Conservation (phyloP, 2,329 filamentous ascomycete genomes). For the Botryotinia globosa region DNA sequence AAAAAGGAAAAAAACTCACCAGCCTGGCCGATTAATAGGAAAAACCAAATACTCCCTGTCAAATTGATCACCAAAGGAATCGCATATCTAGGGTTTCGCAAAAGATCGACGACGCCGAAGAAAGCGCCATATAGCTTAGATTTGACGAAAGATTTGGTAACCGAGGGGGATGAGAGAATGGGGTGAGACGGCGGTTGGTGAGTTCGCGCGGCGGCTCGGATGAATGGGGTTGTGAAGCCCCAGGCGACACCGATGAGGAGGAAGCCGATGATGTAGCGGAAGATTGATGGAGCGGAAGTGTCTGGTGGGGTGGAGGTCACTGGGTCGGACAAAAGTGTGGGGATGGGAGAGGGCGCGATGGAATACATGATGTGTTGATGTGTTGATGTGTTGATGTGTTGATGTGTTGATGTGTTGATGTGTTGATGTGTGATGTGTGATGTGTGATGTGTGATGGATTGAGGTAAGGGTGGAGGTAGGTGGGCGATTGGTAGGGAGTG, state of each 20-base stretch:
- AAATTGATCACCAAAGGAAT: slow-evolving; percentile 82
- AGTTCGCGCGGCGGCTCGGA: slow-evolving; percentile 76
- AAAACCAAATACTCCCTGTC: slow-evolving; percentile 95
- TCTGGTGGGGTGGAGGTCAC: slow-evolving; percentile 4
- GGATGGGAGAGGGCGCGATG: slow-evolving; percentile 17
- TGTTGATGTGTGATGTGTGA: neutral
- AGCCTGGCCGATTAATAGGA: slow-evolving; percentile 86
- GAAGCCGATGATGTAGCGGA: slow-evolving; percentile 88
- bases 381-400: neutral
- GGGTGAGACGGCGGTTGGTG: slow-evolving; percentile 64
- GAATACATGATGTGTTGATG: slow-evolving; percentile 13
- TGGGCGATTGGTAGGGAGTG: neutral
- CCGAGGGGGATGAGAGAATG: slow-evolving; percentile 49
- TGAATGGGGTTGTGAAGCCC: slow-evolving; percentile 91
- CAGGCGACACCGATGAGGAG: slow-evolving; percentile 87
- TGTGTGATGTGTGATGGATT: neutral
- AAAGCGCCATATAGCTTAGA: slow-evolving; percentile 61
- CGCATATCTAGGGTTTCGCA: slow-evolving; percentile 80
- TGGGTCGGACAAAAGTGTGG: slow-evolving; percentile 12
- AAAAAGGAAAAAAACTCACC: slow-evolving; percentile 57
- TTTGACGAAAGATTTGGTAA: slow-evolving; percentile 59
- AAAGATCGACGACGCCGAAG: slow-evolving; percentile 73
- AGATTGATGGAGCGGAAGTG: slow-evolving; percentile 46
- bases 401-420: too few relatives aligned
- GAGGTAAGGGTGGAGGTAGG: neutral